Evolutionary conservation across 495 filamentous ascomycete species (phyloP), one percentile per base, ranked within the genome.

Genomic region (Xylaria intraflava): DNA sequence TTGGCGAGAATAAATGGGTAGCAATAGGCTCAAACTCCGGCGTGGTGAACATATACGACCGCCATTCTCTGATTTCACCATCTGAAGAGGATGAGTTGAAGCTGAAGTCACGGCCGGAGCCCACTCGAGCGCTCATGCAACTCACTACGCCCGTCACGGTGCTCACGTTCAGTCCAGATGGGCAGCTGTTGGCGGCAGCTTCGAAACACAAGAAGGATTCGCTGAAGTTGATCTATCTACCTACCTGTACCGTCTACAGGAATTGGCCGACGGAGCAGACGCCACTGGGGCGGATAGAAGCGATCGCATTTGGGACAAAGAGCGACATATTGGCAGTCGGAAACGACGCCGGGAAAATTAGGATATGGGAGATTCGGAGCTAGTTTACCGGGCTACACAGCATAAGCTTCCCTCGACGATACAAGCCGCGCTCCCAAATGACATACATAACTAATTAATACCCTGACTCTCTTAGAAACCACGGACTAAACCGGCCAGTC

Each of bases 241-340:
- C 92, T 1, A 87, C 80, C 53, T 95, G 89, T 65, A 94, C 90
- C 2, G 90, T 96, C 14, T 98, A 93, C 75, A 82, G 82, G 61
- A 97, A 98, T 69, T 98, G 93, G 93, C 93, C 93, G 19, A 98
- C 93, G 36, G 79, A 80, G 35, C 81, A 84, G 66, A 98, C 93
- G 49, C 92, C 94, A 9, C 64, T 98, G 53, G 94, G 94, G 0
- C 78, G 89, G 29, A 83, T 97, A 47, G 88, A 86, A 3, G 78
- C 83, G 1, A 82, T 96, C 41, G 86, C 88, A 17, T 90, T 91
- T 60, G 82, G 78, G n/a, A 80, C 80, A 6, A 69, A 73, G 46
- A 85, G 81, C 27, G 80, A 87, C 60, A 72, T 90, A 59, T 62
- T 96, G 49, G 88, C 87, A 6, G 85, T 96, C 20, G 92, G 79